Percentiles rank a stretch among this genome's conserved stretches.
Conservation (phyloP, 306 rosid species). For the Calophaca sinica region DNA sequence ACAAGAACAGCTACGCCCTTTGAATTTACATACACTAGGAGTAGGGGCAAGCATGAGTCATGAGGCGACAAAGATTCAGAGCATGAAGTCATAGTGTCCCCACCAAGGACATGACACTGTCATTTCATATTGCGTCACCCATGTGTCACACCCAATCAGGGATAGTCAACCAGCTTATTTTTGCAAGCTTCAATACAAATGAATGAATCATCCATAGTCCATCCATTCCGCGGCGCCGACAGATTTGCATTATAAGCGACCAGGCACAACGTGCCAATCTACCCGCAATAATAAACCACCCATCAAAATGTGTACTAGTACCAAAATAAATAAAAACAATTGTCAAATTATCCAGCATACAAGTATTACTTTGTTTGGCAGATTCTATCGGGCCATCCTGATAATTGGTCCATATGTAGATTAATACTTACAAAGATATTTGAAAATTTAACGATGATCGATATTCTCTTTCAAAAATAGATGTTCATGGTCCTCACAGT, state of each 20-base stretch:
- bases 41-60: background rate
- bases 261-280: background rate
- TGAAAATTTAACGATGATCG: no score
- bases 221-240: conserved; percentile 47
- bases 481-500: no score
- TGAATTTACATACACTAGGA: no score
- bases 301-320: no score
- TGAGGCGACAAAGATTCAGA: conserved; percentile 47
- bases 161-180: conserved; percentile 40
- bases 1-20: no score
- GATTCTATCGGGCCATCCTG: no score
- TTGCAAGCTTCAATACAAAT: background rate
- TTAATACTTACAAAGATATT: no score
- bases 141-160: conserved; percentile 31
- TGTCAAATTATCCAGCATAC: no score
- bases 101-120: conserved; percentile 36
- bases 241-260: conserved; percentile 32
- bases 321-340: no score
- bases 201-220: background rate
- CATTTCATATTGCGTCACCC: conserved; percentile 45
- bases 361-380: no score
- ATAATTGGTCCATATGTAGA: no score
- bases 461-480: no score
- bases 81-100: conserved; percentile 47
- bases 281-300: background rate